phyloP scores from a whole-genome alignment of 495 filamentous ascomycete species.

The Xylaria palmicola region DNA sequence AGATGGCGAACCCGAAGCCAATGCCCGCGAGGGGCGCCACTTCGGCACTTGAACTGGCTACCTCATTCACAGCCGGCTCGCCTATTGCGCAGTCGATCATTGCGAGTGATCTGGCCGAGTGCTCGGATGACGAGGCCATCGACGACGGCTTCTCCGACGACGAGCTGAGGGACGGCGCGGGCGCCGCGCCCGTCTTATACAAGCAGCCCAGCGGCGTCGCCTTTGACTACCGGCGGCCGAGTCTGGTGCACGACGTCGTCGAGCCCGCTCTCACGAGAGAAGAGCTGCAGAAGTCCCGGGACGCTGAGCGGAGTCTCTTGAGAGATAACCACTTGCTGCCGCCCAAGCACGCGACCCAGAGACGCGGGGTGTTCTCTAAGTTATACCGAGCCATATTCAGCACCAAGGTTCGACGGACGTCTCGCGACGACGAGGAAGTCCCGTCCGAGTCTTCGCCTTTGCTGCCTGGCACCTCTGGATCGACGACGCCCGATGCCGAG shows the following conservation, averaged over 20 bases:
- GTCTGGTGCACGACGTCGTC: slow-evolving; percentile 43
- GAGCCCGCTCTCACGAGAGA: slow-evolving; percentile 55
- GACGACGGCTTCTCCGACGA: slow-evolving; percentile 43
- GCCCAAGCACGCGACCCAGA: slow-evolving; percentile 52
- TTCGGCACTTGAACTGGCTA: slow-evolving; percentile 20
- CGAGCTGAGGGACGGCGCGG: slow-evolving; percentile 43
- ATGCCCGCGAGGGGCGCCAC: slow-evolving; percentile 18
- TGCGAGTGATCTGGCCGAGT: slow-evolving; percentile 66
- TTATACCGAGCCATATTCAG: slow-evolving; percentile 45
- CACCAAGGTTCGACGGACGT: slow-evolving; percentile 37
- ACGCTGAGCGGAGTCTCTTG: slow-evolving; percentile 72
- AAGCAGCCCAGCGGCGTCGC: slow-evolving; percentile 65
- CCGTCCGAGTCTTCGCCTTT: slow-evolving; percentile 45
- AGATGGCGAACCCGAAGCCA: slow-evolving; percentile 22
- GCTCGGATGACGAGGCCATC: slow-evolving; percentile 47
- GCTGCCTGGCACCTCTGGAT: slow-evolving; percentile 20
- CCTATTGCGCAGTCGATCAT: slow-evolving; percentile 68
- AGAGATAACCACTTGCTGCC: slow-evolving; percentile 74
- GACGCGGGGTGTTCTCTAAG: slow-evolving; percentile 22
- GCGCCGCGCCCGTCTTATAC: slow-evolving; percentile 65
- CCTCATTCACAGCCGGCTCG: slow-evolving; percentile 55
- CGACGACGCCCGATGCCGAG: slow-evolving; percentile 27
- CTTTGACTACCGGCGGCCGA: slow-evolving; percentile 54
- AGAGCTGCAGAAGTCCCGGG: slow-evolving; percentile 62
- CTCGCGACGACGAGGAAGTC: slow-evolving; percentile 37